Conservation (phyloP, 176 grass and related monocot genomes). For the Typha latifolia region DNA sequence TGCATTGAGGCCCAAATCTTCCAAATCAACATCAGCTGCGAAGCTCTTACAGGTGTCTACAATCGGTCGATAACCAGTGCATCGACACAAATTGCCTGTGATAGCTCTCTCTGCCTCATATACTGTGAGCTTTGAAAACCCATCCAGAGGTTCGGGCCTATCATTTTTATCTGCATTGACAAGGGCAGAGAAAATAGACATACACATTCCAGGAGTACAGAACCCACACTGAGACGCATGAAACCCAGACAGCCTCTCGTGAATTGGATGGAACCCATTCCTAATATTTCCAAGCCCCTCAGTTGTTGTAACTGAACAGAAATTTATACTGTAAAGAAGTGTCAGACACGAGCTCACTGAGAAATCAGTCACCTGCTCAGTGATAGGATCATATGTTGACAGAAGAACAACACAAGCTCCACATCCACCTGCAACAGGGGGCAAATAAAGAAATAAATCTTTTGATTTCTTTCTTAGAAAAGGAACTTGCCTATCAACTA, state of each 20-base stretch:
- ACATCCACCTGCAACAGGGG: conserved; percentile 60
- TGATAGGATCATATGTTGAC: conserved; percentile 49
- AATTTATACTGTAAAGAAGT: conserved; percentile 51
- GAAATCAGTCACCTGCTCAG: conserved; percentile 39
- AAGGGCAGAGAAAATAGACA: conserved; percentile 80
- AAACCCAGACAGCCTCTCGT: conserved; percentile 62
- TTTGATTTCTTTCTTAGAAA: neutral
- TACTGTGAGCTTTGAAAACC: conserved; percentile 59
- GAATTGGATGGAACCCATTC: conserved; percentile 53
- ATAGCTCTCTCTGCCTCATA: conserved; percentile 60
- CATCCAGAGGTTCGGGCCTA: conserved; percentile 25
- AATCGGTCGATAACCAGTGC: conserved; percentile 87
- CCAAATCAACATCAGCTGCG: conserved; percentile 78
- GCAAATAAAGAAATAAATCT: neutral
- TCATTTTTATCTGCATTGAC: conserved; percentile 25
- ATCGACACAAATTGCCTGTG: conserved; percentile 76
- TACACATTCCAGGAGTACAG: conserved; percentile 90
- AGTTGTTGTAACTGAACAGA: conserved; percentile 55
- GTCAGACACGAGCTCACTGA: conserved; percentile 55
- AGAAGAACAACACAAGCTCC: conserved; percentile 84
- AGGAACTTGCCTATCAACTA: neutral
- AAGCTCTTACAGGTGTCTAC: conserved; percentile 91
- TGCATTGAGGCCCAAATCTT: conserved; percentile 77
- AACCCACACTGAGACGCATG: conserved; percentile 90
- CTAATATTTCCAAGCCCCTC: conserved; percentile 50